These are phyloP conservation scores for Dipsacomyces acuminosporus DNA, from an alignment of 371 early-diverging fungal genomes.

Conservation along the genomic window DNA sequence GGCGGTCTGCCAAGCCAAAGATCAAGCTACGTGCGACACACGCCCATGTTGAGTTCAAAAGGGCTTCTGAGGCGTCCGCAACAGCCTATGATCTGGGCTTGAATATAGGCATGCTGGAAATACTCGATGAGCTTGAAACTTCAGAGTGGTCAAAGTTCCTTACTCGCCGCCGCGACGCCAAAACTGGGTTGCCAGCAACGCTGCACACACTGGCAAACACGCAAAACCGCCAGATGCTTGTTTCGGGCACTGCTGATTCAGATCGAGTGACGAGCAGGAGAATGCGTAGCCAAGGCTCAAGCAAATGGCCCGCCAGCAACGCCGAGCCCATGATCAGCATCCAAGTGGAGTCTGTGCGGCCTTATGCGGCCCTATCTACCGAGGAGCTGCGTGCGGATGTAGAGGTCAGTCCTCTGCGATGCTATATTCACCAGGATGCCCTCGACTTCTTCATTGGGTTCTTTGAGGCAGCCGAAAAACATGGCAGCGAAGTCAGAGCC, in stretches of 20 bases:
- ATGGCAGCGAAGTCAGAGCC: conserved; percentile 3
- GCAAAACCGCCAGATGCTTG: conserved; percentile 41
- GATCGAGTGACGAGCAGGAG: conserved; percentile 31
- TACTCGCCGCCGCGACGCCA: conserved; percentile 40
- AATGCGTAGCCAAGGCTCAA: conserved; percentile 32
- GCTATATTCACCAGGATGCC: conserved; percentile 93
- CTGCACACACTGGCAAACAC: conserved; percentile 34
- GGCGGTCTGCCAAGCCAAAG: conserved; percentile 38
- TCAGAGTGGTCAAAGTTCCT: conserved; percentile 49
- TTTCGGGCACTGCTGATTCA: conserved; percentile 32
- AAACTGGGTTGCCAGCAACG: conserved; percentile 38
- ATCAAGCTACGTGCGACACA: conserved; percentile 40
- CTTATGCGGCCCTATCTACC: conserved; percentile 31
- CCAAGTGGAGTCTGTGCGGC: conserved; percentile 42
- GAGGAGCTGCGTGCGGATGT: conserved; percentile 48
- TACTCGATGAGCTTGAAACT: conserved; percentile 44
- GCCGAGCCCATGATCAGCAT: conserved; percentile 40
- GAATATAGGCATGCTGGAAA: conserved; percentile 38
- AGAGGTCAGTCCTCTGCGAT: conserved; percentile 70
- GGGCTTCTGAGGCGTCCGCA: conserved; percentile 30
- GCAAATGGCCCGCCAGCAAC: conserved; percentile 32
- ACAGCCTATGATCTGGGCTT: conserved; percentile 35
- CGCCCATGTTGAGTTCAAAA: conserved; percentile 35
- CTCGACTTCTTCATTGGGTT: conserved; percentile 76
- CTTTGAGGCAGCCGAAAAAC: conserved; percentile 52